Percentiles rank a stretch among this genome's conserved stretches.
Conservation (phyloP, 2,329 filamentous ascomycete species). For the Monosporascus sp. region DNA sequence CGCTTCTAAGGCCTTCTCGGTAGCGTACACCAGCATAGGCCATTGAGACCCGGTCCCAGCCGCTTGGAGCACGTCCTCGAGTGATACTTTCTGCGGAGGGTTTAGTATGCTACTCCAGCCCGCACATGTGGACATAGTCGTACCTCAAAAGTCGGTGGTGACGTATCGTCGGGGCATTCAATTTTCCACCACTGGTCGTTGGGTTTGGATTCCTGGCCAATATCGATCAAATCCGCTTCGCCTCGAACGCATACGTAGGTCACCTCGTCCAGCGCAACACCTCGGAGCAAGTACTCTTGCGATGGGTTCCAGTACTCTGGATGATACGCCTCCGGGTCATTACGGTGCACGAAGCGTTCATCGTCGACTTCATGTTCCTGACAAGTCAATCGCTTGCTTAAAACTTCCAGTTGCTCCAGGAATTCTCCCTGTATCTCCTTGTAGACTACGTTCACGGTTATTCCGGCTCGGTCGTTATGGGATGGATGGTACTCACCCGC, state of each 20-base stretch:
- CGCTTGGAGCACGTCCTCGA: conserved; percentile 39
- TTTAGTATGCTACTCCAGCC: conserved; percentile 11
- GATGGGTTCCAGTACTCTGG: conserved; percentile 34
- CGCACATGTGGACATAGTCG: conserved; percentile 4
- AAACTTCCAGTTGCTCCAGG: conserved; percentile 12
- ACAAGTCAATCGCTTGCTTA: conserved; percentile 26
- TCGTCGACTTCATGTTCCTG: conserved; percentile 24
- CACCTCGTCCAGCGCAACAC: conserved; percentile 43
- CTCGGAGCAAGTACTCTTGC: conserved; percentile 44
- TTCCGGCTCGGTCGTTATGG: background rate
- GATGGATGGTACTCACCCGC: conserved; percentile 26
- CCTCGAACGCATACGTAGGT: conserved; percentile 46
- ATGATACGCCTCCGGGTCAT: conserved; percentile 16
- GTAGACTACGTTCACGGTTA: conserved; percentile 17
- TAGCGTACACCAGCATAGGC: conserved; percentile 49
- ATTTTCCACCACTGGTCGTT: conserved; percentile 54
- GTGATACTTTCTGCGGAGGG: conserved; percentile 38
- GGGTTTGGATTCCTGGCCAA: conserved; percentile 27
- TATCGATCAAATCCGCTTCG: conserved; percentile 36
- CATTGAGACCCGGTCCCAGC: conserved; percentile 44
- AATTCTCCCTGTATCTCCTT: conserved; percentile 12
- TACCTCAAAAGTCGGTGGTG: conserved; percentile 47
- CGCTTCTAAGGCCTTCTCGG: conserved; percentile 39
- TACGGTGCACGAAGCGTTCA: conserved; percentile 22
- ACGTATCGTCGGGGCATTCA: conserved; percentile 34